Evolutionary conservation across 108 stramenopile genomes (phyloP), one percentile per base, ranked within the genome.

Genomic region (Epipyxis sp.): DNA sequence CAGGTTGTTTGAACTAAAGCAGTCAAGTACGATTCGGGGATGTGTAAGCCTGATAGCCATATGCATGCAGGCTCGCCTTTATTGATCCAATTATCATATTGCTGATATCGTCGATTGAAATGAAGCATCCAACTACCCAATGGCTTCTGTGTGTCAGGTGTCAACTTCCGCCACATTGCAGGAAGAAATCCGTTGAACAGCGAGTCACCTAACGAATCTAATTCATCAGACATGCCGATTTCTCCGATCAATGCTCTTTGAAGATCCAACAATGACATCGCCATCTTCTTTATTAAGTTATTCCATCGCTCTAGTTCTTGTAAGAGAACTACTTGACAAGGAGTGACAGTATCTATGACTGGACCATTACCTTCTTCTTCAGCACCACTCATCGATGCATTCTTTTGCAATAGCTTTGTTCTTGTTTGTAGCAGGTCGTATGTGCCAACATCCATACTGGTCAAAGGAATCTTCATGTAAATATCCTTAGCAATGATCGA

Each of bases 291-390:
- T 0, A 85, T 82, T 29, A 90, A 81, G 40, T 20, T 34, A 59
- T 90, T 90, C 90, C 90, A 90, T 2, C 89, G 87, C 85, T 89
- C 90, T 44, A 90, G 77, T 79, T 90, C 90, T 76, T 90, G 90
- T 45, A 90, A 46, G 44, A 90, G 65, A 39, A 90, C 90, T 32
- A 90, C 86, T 79, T 89, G 88, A 46, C 85, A 86, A 0, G 89
- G 87, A 20, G 82, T 85, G 6, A 65, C 25, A 10, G 61, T 65
- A 50, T 6, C 20, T 27, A 79, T 85, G 6, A 65, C 25, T 3
- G 61, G 20, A 50, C 13, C 20, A 6, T 50, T 6, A 65, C 34
- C 61, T 37, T 65, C 61, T 50, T 50, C 46, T 13, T 50, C 46
- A 13, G 46, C 46, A 13, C 6, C 6, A 13, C 13, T 20, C 6